These are phyloP conservation scores for Lepiota venenata DNA, from an alignment of 768 basidiomycete genomes.

Conservation along the genomic window DNA sequence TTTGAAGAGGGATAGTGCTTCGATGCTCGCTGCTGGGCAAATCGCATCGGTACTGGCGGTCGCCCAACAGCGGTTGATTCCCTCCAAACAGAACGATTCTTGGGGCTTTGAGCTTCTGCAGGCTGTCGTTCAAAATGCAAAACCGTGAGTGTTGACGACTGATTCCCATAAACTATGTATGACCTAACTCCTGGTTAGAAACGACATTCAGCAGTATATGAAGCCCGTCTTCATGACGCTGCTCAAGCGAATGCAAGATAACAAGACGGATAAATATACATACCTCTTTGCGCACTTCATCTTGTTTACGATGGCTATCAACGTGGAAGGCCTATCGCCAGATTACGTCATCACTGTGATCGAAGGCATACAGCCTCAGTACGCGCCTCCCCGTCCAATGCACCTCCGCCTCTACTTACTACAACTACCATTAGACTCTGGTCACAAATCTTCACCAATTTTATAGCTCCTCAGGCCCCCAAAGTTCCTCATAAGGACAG, in stretches of 20 bases:
- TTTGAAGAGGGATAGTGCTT: conserved; percentile 61
- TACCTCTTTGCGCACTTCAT: conserved; percentile 82
- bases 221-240: conserved; percentile 73
- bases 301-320: conserved; percentile 70
- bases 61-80: conserved; percentile 85
- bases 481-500: conserved; percentile 81
- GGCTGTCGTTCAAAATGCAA: conserved; percentile 65
- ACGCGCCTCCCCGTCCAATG: conserved; percentile 19
- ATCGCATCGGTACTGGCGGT: conserved; percentile 80
- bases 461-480: conserved; percentile 77
- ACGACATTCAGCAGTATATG: conserved; percentile 67
- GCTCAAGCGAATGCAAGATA: conserved; percentile 81
- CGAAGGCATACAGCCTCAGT: conserved; percentile 87
- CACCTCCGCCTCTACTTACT: neutral
- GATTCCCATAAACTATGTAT: neutral
- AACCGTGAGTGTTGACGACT: conserved; percentile 54
- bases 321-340: conserved; percentile 69
- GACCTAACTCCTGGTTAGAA: conserved; percentile 31
- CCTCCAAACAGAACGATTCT: conserved; percentile 81
- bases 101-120: conserved; percentile 92
- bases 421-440: conserved; percentile 46
- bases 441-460: conserved; percentile 71
- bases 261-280: conserved; percentile 86
- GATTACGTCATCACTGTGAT: conserved; percentile 76
- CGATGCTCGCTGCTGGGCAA: conserved; percentile 71